Evolutionary conservation across 2,329 filamentous ascomycete genomes (phyloP).

Genomic region (Fusarium irregulare): DNA sequence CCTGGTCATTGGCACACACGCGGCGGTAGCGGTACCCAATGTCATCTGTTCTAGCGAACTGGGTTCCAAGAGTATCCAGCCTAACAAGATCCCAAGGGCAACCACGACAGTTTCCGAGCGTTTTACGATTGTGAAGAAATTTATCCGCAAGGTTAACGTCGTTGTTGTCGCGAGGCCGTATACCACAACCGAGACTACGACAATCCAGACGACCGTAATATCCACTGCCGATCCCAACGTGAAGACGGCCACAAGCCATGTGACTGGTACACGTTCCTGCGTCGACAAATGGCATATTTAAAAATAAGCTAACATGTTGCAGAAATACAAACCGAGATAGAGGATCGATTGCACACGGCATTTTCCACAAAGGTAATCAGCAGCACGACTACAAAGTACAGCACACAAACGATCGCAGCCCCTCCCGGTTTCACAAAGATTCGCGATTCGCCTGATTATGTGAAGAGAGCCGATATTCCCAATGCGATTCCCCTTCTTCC

Average conservation of each 20-base stretch:
- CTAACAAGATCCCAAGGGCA: neutral
- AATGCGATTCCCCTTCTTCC: neutral
- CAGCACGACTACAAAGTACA: neutral
- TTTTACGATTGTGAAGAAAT: neutral
- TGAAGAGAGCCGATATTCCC: neutral
- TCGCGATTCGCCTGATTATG: neutral
- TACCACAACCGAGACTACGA: neutral
- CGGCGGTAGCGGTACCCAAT: neutral
- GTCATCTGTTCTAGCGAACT: neutral
- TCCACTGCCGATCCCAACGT: neutral
- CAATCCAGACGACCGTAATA: neutral
- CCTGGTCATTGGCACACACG: neutral
- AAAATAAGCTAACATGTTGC: too few species aligned
- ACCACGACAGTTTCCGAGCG: neutral
- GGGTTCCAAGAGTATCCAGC: neutral
- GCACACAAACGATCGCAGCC: neutral
- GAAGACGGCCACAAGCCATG: neutral
- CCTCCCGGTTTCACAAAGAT: neutral
- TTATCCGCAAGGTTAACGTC: neutral
- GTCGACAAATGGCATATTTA: neutral
- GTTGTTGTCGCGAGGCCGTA: neutral
- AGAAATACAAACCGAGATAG: too few species aligned
- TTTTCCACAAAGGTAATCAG: neutral
- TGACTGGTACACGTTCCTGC: neutral
- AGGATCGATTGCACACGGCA: too few species aligned